Evolutionary conservation across 2,329 filamentous ascomycete genomes (phyloP), one percentile per base, ranked within the genome.

Genomic region (Claviceps sp.): DNA sequence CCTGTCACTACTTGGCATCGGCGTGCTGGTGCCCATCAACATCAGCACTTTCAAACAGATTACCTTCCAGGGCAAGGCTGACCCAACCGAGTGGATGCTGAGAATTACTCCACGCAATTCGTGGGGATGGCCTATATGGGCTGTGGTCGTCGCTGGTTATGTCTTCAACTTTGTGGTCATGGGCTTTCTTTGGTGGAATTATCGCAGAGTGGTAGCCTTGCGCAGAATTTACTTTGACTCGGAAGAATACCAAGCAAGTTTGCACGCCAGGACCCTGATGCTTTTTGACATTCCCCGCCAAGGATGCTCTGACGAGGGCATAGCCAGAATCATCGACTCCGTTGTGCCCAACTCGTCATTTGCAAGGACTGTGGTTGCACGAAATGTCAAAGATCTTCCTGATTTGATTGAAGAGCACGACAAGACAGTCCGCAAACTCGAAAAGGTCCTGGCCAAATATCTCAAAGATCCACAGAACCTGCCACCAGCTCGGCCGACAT

Each of bases 371-470:
- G 84, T 87, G 11, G 84, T 97, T 60, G 90, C 88, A 24, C 82
- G 93, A 56, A 96, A 97, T 60, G 89, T 96, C 56, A 95, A 91
- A 66, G 84, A 91, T 41, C 75, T 98, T 13, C 93, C 93, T 11
- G 76, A 85, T 18, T 72, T 97, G 53, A 93, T 98, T 55, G 81
- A 85, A 54, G 78, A 94, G 63, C 90, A 98, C 62, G 84, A 88
- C 52, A 75, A 85, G 57, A 77, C 82, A 0, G 93, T 98, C 37
- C 81, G 87, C 47, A 77, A 88, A 58, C 76, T 98, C 41, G 93
- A 98, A 65, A 78, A 79, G 46, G 78, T 94, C 4, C 70, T 98
- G 51, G 86, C 93, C 40, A 94, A 86, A 59, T 97, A 98, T 63
- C 75, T 98, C 47, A 94, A 86, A 67, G 85, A 95, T 55, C 93